These are phyloP conservation scores for Triticum monococcum DNA, from an alignment of 176 grass and related monocot genomes.

Conservation along the genomic window DNA sequence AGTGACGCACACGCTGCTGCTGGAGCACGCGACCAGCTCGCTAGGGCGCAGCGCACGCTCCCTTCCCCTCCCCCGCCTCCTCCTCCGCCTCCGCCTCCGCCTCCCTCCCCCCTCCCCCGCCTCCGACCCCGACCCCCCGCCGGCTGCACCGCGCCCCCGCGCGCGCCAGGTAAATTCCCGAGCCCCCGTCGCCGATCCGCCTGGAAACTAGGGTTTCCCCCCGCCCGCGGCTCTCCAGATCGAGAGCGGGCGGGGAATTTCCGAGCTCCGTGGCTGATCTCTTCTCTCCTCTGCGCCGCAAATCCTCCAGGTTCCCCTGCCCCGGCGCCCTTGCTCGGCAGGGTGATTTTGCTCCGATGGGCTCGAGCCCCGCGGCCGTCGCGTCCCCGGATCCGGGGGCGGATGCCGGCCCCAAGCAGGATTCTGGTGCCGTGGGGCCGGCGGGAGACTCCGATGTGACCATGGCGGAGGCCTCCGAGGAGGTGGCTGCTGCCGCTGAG, in stretches of 20 bases:
- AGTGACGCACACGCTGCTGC: neutral
- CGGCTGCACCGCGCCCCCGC: neutral
- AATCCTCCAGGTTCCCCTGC: conserved; percentile 19
- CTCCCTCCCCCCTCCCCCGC: neutral
- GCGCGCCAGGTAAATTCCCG: conserved; percentile 34
- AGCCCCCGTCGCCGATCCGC: conserved; percentile 9
- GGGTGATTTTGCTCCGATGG: conserved; percentile 28
- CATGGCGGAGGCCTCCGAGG: conserved; percentile 17
- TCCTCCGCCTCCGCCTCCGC: neutral
- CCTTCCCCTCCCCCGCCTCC: neutral
- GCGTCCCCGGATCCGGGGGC: conserved; percentile 46
- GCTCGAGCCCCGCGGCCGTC: conserved; percentile 29
- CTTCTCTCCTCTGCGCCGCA: neutral
- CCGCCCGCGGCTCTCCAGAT: conserved; percentile 21
- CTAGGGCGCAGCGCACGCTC: neutral
- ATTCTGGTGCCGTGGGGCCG: neutral
- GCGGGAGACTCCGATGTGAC: conserved; percentile 15
- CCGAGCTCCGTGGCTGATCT: conserved; percentile 27
- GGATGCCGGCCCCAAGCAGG: neutral
- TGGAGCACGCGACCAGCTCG: neutral
- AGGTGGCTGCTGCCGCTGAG: neutral
- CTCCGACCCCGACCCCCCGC: neutral
- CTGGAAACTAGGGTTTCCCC: conserved; percentile 39
- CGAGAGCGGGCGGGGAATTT: conserved; percentile 24
- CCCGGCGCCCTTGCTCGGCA: neutral